Evolutionary conservation across 179 eudicot species (phyloP).

Genomic region (Actinidia polygama): DNA sequence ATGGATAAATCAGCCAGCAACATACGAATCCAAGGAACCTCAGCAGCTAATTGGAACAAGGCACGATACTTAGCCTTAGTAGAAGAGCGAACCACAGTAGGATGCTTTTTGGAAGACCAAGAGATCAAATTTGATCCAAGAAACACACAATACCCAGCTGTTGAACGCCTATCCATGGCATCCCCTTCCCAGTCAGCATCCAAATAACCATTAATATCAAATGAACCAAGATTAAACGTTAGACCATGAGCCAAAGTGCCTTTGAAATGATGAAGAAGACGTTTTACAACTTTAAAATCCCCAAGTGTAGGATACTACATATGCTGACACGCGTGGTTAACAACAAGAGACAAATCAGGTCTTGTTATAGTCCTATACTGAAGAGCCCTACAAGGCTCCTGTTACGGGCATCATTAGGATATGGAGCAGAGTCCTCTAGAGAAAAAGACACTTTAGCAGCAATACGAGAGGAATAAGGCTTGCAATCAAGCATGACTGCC

Average conservation of each 20-base stretch:
- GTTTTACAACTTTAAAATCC: not conserved
- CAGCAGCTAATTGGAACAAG: no score
- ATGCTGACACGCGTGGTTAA: not conserved
- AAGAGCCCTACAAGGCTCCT: not conserved
- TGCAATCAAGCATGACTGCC: not conserved
- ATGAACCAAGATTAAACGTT: not conserved
- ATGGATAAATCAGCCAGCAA: no score
- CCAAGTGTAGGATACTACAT: not conserved
- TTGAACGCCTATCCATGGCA: not conserved
- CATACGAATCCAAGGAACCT: no score
- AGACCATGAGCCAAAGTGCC: not conserved
- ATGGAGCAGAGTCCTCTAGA: not conserved
- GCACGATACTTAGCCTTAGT: not conserved
- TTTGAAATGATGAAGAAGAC: not conserved
- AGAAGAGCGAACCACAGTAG: not conserved
- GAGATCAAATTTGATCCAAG: not conserved
- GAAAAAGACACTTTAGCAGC: not conserved
- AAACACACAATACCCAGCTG: not conserved
- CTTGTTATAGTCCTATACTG: not conserved
- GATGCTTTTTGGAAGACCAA: conserved; percentile 14
- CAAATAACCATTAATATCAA: conserved; percentile 45
- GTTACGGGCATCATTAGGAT: not conserved
- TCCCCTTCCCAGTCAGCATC: conserved; percentile 31
- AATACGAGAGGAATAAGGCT: not conserved
- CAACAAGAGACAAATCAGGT: not conserved